Evolutionary conservation across 129 eudicot species (phyloP).

Genomic region (Chrysanthemum seticuspe): DNA sequence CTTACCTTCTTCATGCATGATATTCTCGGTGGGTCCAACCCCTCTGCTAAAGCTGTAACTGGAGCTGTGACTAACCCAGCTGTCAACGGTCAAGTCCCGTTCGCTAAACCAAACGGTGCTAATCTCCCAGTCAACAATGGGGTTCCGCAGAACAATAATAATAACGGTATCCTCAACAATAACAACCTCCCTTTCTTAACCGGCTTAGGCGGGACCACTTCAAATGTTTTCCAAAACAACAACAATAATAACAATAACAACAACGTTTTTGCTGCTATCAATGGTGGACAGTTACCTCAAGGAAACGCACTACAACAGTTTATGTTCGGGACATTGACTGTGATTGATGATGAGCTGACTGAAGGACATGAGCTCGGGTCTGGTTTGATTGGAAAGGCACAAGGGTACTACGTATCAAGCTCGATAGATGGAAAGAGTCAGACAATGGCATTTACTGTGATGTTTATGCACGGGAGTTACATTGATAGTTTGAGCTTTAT

Average conservation of each 20-base stretch:
- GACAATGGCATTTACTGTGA: constrained; percentile 70
- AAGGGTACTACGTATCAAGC: constrained; percentile 67
- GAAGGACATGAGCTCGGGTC: constrained; percentile 73
- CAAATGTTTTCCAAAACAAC: constrained; percentile 35
- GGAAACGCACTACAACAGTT: constrained; percentile 61
- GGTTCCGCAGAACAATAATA: constrained; percentile 26
- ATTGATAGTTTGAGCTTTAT: constrained; percentile 66
- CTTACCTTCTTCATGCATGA: constrained; percentile 51
- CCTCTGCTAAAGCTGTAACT: constrained; percentile 50
- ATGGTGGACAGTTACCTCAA: constrained; percentile 46
- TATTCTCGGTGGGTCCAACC: constrained; percentile 48
- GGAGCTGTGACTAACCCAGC: constrained; percentile 49
- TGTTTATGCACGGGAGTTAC: constrained; percentile 55
- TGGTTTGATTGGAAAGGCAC: constrained; percentile 71
- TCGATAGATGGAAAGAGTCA: constrained; percentile 75
- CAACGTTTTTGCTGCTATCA: constrained; percentile 36
- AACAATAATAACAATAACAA: constrained; percentile 29
- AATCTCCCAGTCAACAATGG: constrained; percentile 45
- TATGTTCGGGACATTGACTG: constrained; percentile 88
- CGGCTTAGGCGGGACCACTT: constrained; percentile 44
- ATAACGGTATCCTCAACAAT: constrained; percentile 37
- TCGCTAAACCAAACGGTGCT: constrained; percentile 50
- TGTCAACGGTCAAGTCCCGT: constrained; percentile 45
- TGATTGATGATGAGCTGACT: constrained; percentile 71
- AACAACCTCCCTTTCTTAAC: constrained; percentile 50